A percentile compares a stretch with the other conserved stretches of the same genome.
Conservation (phyloP, 2,329 filamentous ascomycete genomes). For the Lasiodiplodia sp. region DNA sequence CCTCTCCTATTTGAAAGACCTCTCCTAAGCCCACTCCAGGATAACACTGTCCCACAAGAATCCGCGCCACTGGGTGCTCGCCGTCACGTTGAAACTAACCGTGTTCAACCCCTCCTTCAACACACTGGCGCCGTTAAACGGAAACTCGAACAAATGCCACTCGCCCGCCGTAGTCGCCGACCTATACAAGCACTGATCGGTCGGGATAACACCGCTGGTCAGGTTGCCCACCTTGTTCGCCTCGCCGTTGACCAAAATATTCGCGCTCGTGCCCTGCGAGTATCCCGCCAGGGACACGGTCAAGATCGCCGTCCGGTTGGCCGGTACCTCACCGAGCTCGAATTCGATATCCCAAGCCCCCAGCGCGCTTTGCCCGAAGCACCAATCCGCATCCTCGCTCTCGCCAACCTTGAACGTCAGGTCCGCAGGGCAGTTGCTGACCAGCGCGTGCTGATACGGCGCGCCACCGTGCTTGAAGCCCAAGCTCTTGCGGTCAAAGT, state of each 20-base stretch:
- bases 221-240: slow-evolving; percentile 49
- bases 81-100: slow-evolving; percentile 48
- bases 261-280: slow-evolving; percentile 50
- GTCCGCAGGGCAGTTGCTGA: slow-evolving; percentile 54
- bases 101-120: slow-evolving; percentile 46
- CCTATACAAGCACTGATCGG: slow-evolving; percentile 58
- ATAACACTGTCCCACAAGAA: slow-evolving; percentile 54
- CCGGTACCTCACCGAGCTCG: slow-evolving; percentile 40
- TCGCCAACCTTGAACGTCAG: slow-evolving; percentile 54
- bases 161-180: slow-evolving; percentile 56
- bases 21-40: slow-evolving; percentile 41
- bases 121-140: slow-evolving; percentile 37
- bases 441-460: slow-evolving; percentile 55
- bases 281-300: slow-evolving; percentile 56
- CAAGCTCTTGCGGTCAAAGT: slow-evolving; percentile 55
- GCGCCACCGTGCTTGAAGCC: slow-evolving; percentile 55
- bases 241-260: slow-evolving; percentile 52
- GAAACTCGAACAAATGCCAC: slow-evolving; percentile 56
- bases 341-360: slow-evolving; percentile 46
- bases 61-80: slow-evolving; percentile 48
- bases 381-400: slow-evolving; percentile 56
- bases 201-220: slow-evolving; percentile 46
- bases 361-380: slow-evolving; percentile 54
- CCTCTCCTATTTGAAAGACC: neutral
- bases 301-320: slow-evolving; percentile 41